phyloP scores from a whole-genome alignment of 306 rosid species.

The apple (Malus domestica) region ASM211411v1 NC_041801.1:1705001-1705500 shows the following conservation, averaged over 20 bases:
- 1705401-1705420: neutral
- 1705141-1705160: too few relatives aligned
- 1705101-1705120: too few relatives aligned
- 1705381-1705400: neutral
- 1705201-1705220: too few relatives aligned
- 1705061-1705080: too few relatives aligned
- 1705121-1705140: too few relatives aligned
- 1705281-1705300: neutral
- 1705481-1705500: constrained; percentile 74
- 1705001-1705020: too few relatives aligned
- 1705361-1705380: neutral
- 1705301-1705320: neutral
- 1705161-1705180: neutral
- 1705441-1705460: constrained; percentile 17
- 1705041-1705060: too few relatives aligned
- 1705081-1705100: too few relatives aligned
- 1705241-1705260: too few relatives aligned
- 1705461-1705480: constrained; percentile 75
- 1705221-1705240: too few relatives aligned
- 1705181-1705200: too few relatives aligned
- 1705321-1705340: neutral
- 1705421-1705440: neutral
- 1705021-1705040: too few relatives aligned
- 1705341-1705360: neutral
- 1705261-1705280: neutral